These are phyloP conservation scores for Leccinellum albellum DNA, from an alignment of 768 basidiomycete genomes.

Conservation along the genomic window DNA sequence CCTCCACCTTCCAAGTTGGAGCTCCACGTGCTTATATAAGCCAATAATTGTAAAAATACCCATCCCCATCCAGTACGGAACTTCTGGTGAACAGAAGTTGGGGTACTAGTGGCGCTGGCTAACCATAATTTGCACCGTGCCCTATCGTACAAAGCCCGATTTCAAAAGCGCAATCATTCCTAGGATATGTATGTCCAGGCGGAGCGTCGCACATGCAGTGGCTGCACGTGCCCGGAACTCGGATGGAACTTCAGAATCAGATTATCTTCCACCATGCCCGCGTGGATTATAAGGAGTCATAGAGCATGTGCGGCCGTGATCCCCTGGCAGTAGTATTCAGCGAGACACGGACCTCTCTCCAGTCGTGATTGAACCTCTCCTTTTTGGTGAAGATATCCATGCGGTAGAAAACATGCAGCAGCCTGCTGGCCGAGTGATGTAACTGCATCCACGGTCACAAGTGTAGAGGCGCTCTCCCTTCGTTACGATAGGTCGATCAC, in stretches of 20 bases:
- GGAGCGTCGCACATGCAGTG: background rate
- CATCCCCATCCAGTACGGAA: background rate
- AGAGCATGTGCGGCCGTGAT: background rate
- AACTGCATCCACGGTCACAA: background rate
- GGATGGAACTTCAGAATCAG: background rate
- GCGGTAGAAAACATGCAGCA: background rate
- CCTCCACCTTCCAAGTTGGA: background rate
- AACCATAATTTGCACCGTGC: background rate
- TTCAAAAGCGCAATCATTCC: background rate
- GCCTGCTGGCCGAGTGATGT: background rate
- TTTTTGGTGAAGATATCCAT: background rate
- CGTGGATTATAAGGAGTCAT: background rate
- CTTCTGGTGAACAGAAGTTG: background rate
- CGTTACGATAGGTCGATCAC: background rate
- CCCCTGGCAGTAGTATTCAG: background rate
- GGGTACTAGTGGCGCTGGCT: background rate
- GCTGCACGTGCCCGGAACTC: background rate
- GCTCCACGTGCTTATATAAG: background rate
- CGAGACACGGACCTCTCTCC: background rate
- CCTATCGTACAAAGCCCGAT: background rate
- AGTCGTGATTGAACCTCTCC: background rate
- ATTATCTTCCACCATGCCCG: background rate
- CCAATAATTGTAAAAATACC: background rate
- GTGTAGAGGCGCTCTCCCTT: background rate
- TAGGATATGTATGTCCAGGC: slow-evolving; percentile 1